Evolutionary conservation across 352 stramenopile genomes (phyloP), one percentile per base, ranked within the genome.

Genomic region (Globisporangium barbulae): DNA sequence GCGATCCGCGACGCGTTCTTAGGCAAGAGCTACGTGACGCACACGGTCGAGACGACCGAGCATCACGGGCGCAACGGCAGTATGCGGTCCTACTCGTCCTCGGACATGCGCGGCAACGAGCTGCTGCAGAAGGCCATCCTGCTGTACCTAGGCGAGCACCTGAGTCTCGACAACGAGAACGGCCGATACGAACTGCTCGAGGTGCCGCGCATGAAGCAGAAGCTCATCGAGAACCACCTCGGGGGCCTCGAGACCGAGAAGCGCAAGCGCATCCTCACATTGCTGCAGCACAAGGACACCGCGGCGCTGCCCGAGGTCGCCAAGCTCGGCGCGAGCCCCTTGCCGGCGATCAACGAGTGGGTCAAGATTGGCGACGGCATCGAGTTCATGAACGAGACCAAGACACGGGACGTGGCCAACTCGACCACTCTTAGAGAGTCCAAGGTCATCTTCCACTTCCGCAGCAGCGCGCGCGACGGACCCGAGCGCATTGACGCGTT

Each of bases 61-160:
- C 66, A 73, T 33, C 81, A 74, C 66, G 76, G 70, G 44, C 39
- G 69, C 44, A 71, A 79, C 60, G 59, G 49, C 19, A 45, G 19
- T 1, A 58, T 58, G 52, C 44, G 56, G 56, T 31, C 41, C 33
- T 47, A 17, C 35, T 41, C 35, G 41, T 37, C 41, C 21, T 58
- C 47, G 22, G 69, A 76, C 30, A 66, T 83, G 8, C 62, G 81
- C 53, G 71, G 83, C 55, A 80, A 80, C 48, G 58, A 79, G 28
- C 60, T 89, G 53, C 65, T 89, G 30, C 73, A 85, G 63, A 85
- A 82, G 59, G 79, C 79, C 56, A 79, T 89, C 60, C 64, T 73
- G 12, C 44, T 78, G 42, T 76, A 85, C 57, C 49, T 88, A 50
- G 66, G 70, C n/a, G 68, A 75, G 39, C 64, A 73, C 31, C 64